Evolutionary conservation across 2,329 filamentous ascomycete species (phyloP), one percentile per base, ranked within the genome.

Genomic region (Escovopsis weberi): DNA sequence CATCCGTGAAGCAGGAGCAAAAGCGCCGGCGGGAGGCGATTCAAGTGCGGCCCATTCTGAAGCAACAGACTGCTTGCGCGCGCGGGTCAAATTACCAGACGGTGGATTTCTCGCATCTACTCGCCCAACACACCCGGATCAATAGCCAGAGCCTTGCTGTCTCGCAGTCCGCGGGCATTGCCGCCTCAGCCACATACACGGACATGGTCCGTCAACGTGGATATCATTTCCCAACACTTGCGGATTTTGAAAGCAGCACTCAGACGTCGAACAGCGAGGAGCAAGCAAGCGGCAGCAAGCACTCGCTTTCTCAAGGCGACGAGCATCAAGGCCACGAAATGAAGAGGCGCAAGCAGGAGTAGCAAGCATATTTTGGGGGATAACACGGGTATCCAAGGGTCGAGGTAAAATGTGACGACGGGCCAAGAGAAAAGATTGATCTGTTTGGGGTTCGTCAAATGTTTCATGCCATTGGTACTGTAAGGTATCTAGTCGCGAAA

Each of bases 1-100:
- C 51, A n/a, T 61, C 61, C 1, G 43, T 64, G 30, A 47, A 55
- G 38, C 57, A 65, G 38, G 63, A 66, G 45, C 58, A 63, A 45
- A 47, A 50, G 11, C 55, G 56, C 19, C 56, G 63, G 26, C 53
- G 63, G 32, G 57, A 55, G 39, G 50, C 50, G 3, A 45, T 36
- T 4, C 46, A 49, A 12, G 55, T 59, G 6, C 58, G 55, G 1
- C 59, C 63, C 1, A 65, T 65, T 26, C 40, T 66, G 28, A 63
- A 61, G 37, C 26, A 38, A 30, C 41, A n/a, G 43, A 4, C 12
- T 2, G 7, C 15, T 18, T 19, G 6, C 2, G 12, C 33, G 35
- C 11, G 11, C 10, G 49, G 50, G 26, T 37, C 43, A 10, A 28
- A 23, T 12, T n/a, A 18, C 6, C 18, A 40, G 33, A 38, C 42